Percentiles rank a stretch among this genome's conserved stretches.
Conservation (phyloP, 2,329 filamentous ascomycete species). For the Dryadomyces sulphureus region DNA sequence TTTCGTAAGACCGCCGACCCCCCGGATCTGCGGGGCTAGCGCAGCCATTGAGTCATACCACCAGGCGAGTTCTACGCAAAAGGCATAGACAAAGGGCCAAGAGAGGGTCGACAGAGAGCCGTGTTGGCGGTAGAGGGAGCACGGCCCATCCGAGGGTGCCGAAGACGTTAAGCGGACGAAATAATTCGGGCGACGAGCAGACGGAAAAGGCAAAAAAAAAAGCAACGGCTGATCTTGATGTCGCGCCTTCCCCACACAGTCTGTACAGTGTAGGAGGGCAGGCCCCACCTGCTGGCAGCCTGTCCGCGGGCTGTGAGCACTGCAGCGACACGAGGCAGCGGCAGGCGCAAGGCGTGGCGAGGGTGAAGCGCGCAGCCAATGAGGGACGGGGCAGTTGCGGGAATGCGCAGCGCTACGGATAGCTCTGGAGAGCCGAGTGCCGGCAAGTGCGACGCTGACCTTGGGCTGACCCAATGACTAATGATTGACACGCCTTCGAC, state of each 20-base stretch:
- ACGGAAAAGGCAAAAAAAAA: not conserved
- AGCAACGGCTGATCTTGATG: not conserved
- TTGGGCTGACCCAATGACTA: no score
- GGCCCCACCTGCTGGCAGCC: no score
- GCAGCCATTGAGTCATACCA: not conserved
- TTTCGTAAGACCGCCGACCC: not conserved
- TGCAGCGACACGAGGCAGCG: not conserved
- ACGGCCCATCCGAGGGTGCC: not conserved
- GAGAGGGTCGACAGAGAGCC: not conserved
- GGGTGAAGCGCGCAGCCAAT: no score
- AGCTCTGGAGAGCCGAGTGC: no score
- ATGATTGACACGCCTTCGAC: no score
- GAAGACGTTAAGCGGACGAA: not conserved
- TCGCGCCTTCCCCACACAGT: not conserved
- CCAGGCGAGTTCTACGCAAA: not conserved
- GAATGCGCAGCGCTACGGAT: no score
- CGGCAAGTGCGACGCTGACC: no score
- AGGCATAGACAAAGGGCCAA: not conserved
- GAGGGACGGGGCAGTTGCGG: no score
- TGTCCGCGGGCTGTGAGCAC: no score
- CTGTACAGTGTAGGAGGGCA: not conserved
- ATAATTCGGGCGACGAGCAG: no score
- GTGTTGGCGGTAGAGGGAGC: not conserved
- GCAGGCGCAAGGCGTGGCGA: no score
- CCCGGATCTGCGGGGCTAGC: not conserved